Conservation (phyloP, 257 asterid species). For the Mitragyna speciosa region DNA sequence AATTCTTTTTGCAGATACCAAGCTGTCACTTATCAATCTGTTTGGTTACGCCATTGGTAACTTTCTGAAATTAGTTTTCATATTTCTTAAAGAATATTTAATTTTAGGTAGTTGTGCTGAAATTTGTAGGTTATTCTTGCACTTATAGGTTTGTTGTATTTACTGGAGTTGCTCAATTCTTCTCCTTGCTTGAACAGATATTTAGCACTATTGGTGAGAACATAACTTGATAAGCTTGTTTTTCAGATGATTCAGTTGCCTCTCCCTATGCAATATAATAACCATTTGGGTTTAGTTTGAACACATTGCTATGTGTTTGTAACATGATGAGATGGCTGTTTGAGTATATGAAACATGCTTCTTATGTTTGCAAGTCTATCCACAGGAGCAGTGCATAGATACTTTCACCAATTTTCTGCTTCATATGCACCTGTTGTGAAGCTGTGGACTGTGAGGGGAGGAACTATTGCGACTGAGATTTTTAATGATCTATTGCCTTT, state of each 20-base stretch:
- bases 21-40: constrained; percentile 76
- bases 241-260: no score
- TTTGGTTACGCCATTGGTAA: constrained; percentile 94
- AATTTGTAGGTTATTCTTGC: background rate
- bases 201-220: background rate
- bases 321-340: background rate
- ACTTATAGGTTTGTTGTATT: background rate
- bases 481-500: background rate
- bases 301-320: background rate
- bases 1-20: constrained; percentile 85
- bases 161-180: background rate
- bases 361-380: background rate
- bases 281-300: background rate
- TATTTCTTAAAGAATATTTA: background rate
- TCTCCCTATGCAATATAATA: background rate
- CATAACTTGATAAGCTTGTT: background rate
- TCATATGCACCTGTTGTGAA: background rate
- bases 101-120: background rate
- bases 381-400: background rate
- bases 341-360: background rate
- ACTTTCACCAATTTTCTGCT: background rate
- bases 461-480: background rate
- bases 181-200: background rate
- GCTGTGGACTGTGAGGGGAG: background rate
- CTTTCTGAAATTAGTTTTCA: background rate